Evolutionary conservation across 2,329 filamentous ascomycete species (phyloP), one percentile per base, ranked within the genome.

Genomic region (Talaromyces amestolkiae): DNA sequence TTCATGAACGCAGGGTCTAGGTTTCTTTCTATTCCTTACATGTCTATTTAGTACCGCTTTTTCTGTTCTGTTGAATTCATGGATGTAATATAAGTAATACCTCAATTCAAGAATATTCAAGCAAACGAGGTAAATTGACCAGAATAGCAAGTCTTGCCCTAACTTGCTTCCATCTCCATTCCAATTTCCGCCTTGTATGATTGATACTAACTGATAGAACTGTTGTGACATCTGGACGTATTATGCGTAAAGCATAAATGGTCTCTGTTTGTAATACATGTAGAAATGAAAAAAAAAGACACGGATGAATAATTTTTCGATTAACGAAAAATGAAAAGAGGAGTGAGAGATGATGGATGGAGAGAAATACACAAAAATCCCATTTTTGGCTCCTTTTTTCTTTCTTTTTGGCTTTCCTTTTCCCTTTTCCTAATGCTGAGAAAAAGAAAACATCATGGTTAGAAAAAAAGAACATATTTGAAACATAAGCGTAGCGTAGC

Each of bases 401-500:
- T 41, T 47, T 65, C 27, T 56, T 39, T 27, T 22, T 58, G 35
- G 19, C 31, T 37, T 47, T 58, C 54, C 35, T 49, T 64, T 56
- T 51, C 41, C 39, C 24, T 35, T 62, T 51, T 33, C 54, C 33
- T 54, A 54, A 56, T 59, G 56, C 35, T 33, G 37, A 59, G 56
- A 58, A 59, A 33, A 47, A 59, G 39, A 65, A 54, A 65, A 58
- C 19, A 51, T n/a, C 22, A 37, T 49, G 47, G 58, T 45, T 51
- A 54, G 37, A 39, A 27, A 27, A 64, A 37, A 37, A 64, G 24
- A 22, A 45, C 49, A 56, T 61, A 60, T 64, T 49, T 60, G 54
- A 54, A 54, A 64, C 63, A 66, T 41, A 54, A 54, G 58, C 63
- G 63, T 41, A 63, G 54, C 60, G 62, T 60, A 65, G 53, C 63